Evolutionary conservation across 306 rosid species (phyloP).

Genomic region (Leucaena leucocephala): DNA sequence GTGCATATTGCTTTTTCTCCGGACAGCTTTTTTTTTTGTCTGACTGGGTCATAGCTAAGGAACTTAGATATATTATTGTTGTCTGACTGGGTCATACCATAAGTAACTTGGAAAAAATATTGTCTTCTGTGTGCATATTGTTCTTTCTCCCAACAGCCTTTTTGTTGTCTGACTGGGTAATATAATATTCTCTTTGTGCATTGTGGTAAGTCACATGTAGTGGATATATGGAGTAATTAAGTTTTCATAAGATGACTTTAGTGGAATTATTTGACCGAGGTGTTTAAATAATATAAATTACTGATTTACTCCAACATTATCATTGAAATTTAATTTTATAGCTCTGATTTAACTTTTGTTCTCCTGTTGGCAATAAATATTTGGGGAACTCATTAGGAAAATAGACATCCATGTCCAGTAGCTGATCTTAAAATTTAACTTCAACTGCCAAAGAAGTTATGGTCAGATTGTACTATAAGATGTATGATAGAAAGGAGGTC

Average conservation of each 20-base stretch:
- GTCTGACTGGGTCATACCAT: too few relatives aligned
- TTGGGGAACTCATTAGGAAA: background rate
- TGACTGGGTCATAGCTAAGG: background rate
- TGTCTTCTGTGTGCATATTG: background rate
- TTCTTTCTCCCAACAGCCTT: background rate
- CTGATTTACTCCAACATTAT: background rate
- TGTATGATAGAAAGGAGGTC: background rate
- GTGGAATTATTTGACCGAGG: constrained; percentile 16
- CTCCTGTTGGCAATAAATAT: background rate
- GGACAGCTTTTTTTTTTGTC: background rate
- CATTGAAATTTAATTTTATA: background rate
- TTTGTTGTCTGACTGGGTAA: constrained; percentile 5
- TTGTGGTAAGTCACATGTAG: constrained; percentile 10
- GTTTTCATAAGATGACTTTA: constrained; percentile 10
- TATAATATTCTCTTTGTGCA: constrained; percentile 6
- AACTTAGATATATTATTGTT: too few relatives aligned
- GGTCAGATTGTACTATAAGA: background rate
- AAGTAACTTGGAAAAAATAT: too few relatives aligned
- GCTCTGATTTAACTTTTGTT: background rate
- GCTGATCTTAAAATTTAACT: background rate
- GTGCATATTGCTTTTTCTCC: too few relatives aligned
- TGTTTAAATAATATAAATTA: constrained; percentile 15
- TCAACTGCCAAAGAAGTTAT: background rate
- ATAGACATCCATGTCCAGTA: background rate
- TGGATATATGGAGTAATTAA: background rate